Evolutionary conservation across 768 basidiomycete species (phyloP).

Genomic region (Phanerochaete sordida): DNA sequence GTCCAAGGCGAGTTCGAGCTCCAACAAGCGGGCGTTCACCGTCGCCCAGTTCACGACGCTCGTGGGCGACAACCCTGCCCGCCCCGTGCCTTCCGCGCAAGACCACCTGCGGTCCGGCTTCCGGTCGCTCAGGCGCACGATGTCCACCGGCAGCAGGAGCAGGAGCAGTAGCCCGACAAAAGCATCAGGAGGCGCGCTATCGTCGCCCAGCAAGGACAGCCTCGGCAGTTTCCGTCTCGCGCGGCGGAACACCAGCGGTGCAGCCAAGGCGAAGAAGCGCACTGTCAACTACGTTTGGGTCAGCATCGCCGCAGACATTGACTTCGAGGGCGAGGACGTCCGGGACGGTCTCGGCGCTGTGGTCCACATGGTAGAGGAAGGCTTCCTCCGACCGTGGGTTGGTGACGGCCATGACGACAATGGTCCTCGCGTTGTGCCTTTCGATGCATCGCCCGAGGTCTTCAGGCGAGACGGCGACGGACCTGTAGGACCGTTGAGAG

Average conservation of each 20-base stretch:
- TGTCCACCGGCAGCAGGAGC: conserved; percentile 17
- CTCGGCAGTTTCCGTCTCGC: conserved; percentile 1
- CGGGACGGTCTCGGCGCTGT: conserved; percentile 45
- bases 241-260: background rate
- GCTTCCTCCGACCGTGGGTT: conserved; percentile 42
- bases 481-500: conserved; percentile 24
- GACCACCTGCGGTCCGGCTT: conserved; percentile 75
- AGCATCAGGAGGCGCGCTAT: background rate
- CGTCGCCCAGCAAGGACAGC: conserved; percentile 14
- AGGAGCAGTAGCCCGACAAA: conserved; percentile 7
- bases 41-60: conserved; percentile 72
- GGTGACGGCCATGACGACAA: conserved; percentile 26
- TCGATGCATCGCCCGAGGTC: conserved; percentile 52
- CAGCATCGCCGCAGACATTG: conserved; percentile 74
- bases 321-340: conserved; percentile 79
- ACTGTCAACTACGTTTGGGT: conserved; percentile 79
- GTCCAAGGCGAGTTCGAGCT: conserved; percentile 12
- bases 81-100: conserved; percentile 63
- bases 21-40: conserved; percentile 14
- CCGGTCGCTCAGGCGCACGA: conserved; percentile 46
- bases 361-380: conserved; percentile 33
- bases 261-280: conserved; percentile 24
- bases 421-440: conserved; percentile 41
- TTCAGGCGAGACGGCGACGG: conserved; percentile 32
- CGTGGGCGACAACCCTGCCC: conserved; percentile 65